Conservation (phyloP, 176 grass and related monocot genomes). For the Rhynchospora pubera region DNA sequence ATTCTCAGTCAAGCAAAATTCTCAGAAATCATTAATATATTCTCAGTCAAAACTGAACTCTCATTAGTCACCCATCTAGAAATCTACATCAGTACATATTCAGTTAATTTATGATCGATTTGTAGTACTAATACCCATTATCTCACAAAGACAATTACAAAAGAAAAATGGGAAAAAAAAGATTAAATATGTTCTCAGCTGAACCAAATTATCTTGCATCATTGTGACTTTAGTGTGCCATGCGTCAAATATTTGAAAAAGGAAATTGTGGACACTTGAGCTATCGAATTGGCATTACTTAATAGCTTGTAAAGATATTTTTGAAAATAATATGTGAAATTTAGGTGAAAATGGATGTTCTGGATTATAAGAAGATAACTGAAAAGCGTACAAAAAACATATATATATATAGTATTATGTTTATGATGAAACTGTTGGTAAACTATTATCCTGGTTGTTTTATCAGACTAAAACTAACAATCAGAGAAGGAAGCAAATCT, state of each 20-base stretch:
- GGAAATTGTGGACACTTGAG: neutral
- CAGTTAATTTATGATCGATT: neutral
- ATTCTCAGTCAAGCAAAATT: conserved; percentile 15
- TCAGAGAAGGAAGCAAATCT: neutral
- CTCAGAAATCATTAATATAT: neutral
- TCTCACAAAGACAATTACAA: neutral
- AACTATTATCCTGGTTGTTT: neutral
- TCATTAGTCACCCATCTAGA: neutral
- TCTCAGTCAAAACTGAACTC: conserved; percentile 6
- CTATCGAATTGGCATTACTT: neutral
- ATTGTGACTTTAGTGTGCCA: neutral
- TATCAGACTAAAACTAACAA: neutral
- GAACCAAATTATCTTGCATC: neutral
- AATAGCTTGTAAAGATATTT: neutral
- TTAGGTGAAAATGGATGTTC: too few relatives aligned
- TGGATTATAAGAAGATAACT: neutral
- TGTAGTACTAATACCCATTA: neutral
- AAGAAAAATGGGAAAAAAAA: neutral
- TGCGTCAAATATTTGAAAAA: neutral
- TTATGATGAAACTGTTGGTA: neutral
- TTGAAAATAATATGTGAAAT: neutral
- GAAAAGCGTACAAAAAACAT: neutral
- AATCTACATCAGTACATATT: neutral
- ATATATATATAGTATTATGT: neutral
- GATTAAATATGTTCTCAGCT: neutral